A percentile compares a stretch with the other conserved stretches of the same genome.
These are phyloP conservation scores for Proliferodiscus dingleyae DNA, from an alignment of 2,329 filamentous ascomycete genomes.

Conservation along the genomic window DNA sequence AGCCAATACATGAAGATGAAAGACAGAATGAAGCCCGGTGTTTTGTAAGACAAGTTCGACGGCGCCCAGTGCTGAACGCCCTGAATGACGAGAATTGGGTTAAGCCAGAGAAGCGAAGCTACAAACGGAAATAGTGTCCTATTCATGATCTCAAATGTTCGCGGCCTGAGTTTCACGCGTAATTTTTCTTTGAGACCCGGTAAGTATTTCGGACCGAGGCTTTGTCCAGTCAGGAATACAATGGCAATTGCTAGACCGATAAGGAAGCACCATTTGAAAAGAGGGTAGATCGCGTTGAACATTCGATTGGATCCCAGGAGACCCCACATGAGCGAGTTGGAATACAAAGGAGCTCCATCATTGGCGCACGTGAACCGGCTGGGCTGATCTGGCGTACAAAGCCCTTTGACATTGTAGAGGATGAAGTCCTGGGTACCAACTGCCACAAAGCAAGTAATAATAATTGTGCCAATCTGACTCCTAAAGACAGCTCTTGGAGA, in stretches of 20 bases:
- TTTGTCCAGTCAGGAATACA: constrained; percentile 32
- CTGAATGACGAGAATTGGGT: constrained; percentile 38
- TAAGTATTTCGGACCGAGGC: constrained; percentile 34
- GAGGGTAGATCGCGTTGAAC: constrained; percentile 39
- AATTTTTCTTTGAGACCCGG: constrained; percentile 33
- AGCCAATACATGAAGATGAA: constrained; percentile 43
- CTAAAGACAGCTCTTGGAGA: constrained; percentile 38
- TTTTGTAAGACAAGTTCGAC: constrained; percentile 40
- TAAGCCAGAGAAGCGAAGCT: constrained; percentile 38
- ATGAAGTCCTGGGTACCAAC: constrained; percentile 38
- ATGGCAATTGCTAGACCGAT: constrained; percentile 36
- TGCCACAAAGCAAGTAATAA: constrained; percentile 39
- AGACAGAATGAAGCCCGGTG: constrained; percentile 37
- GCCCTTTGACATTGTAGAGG: constrained; percentile 34
- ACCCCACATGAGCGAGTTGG: constrained; percentile 35
- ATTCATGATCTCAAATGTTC: constrained; percentile 34
- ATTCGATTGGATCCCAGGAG: constrained; percentile 34
- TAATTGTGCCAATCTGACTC: constrained; percentile 40
- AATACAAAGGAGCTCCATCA: constrained; percentile 30
- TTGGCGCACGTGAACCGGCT: constrained; percentile 20
- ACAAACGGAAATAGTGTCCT: constrained; percentile 36
- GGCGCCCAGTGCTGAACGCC: constrained; percentile 42
- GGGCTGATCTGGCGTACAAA: constrained; percentile 16
- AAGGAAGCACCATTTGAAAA: constrained; percentile 42
- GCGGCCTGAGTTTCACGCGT: constrained; percentile 27